Evolutionary conservation across 129 eudicot genomes (phyloP).

Genomic region (Oenanthe sinensis): DNA sequence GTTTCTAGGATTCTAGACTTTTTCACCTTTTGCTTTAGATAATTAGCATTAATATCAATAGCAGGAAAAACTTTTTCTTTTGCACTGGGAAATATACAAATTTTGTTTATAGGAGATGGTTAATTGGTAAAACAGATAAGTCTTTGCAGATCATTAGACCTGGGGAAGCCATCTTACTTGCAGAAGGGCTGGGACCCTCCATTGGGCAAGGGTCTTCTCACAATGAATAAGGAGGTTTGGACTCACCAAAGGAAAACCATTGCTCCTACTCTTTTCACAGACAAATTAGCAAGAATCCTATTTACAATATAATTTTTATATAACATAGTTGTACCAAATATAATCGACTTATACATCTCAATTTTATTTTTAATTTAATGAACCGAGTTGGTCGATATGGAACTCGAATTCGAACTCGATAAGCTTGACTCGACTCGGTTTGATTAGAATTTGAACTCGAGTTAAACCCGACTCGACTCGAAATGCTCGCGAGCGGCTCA

Average conservation of each 20-base stretch:
- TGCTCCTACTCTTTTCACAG: conserved; percentile 37
- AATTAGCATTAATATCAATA: neutral
- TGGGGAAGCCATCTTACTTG: conserved; percentile 9
- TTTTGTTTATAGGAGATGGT: neutral
- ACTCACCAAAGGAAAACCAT: conserved; percentile 40
- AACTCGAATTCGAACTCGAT: too few species aligned
- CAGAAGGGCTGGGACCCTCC: conserved; percentile 40
- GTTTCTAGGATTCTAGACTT: neutral
- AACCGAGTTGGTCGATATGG: too few species aligned
- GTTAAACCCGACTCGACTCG: too few species aligned
- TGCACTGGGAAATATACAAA: neutral
- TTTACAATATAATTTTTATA: too few species aligned
- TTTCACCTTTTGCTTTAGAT: neutral
- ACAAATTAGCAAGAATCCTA: conserved; percentile 7
- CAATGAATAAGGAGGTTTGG: conserved; percentile 43
- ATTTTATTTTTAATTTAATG: too few species aligned
- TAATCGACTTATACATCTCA: too few species aligned
- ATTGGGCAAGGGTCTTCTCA: conserved; percentile 41
- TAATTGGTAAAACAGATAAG: neutral
- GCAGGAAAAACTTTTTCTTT: conserved; percentile 12
- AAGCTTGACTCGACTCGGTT: too few species aligned
- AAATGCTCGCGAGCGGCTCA: too few species aligned
- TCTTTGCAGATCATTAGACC: too few species aligned
- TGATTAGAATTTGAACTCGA: too few species aligned
- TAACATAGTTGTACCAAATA: too few species aligned